These are phyloP conservation scores for Lithocarpus polystachyus DNA, from an alignment of 306 rosid genomes.

Conservation along the genomic window DNA sequence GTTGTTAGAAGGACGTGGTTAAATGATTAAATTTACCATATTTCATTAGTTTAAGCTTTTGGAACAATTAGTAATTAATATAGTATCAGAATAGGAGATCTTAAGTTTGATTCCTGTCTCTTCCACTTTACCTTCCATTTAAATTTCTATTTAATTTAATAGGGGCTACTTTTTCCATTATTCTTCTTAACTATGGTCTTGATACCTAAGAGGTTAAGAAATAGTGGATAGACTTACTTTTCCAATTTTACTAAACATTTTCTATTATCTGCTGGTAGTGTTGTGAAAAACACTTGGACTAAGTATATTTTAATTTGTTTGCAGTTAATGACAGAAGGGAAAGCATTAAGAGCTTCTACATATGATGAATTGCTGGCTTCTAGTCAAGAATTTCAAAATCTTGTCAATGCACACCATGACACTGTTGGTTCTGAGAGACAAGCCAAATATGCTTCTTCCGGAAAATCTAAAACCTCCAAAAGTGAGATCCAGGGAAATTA, in stretches of 20 bases:
- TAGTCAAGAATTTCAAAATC: conserved; percentile 47
- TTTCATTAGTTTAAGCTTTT: accelerated
- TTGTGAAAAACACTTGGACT: neutral
- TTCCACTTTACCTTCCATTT: too few relatives aligned
- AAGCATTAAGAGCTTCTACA: conserved; percentile 38
- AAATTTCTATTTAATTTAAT: too few relatives aligned
- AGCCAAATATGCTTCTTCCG: neutral
- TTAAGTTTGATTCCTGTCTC: too few relatives aligned
- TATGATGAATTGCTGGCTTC: conserved; percentile 37
- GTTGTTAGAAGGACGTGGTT: too few relatives aligned
- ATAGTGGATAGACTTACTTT: neutral
- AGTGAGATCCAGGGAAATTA: conserved; percentile 18
- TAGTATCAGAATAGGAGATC: too few relatives aligned
- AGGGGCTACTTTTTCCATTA: neutral
- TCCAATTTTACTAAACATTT: neutral
- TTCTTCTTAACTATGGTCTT: too few relatives aligned
- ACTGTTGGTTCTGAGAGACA: conserved; percentile 30
- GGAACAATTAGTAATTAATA: too few relatives aligned
- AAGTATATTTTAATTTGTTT: neutral
- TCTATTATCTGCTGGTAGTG: neutral
- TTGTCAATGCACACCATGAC: conserved; percentile 52
- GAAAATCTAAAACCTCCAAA: neutral
- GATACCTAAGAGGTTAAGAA: too few relatives aligned
- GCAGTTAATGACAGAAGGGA: conserved; percentile 55
- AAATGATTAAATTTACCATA: too few relatives aligned